Conservation (phyloP, 805 yeast genomes). For the Scheffersomyces amazonensis region DNA sequence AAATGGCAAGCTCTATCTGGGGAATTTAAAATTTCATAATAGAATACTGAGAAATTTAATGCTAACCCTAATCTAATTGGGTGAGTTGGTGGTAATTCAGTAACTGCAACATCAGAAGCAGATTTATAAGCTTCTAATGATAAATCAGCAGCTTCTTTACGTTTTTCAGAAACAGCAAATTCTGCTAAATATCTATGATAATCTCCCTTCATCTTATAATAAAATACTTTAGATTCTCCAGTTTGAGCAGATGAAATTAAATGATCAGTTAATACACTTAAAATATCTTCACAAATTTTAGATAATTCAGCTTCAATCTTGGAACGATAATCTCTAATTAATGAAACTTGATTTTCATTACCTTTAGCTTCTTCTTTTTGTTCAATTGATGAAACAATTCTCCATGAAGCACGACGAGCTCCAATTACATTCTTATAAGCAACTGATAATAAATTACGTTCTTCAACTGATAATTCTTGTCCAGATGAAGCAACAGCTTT, state of each 20-base stretch:
- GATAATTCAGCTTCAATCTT: slow-evolving; percentile 92
- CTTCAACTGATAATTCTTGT: slow-evolving; percentile 94
- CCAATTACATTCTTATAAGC: slow-evolving; percentile 99
- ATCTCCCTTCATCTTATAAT: slow-evolving; percentile 99
- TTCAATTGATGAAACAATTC: slow-evolving; percentile 96
- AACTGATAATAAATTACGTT: slow-evolving; percentile 93
- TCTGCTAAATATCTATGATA: slow-evolving; percentile 99
- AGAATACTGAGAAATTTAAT: slow-evolving; percentile 94
- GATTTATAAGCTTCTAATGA: slow-evolving; percentile 93
- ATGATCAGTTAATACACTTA: slow-evolving; percentile 82
- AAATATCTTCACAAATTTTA: slow-evolving; percentile 90
- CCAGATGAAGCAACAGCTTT: slow-evolving; percentile 95
- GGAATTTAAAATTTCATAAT: slow-evolving; percentile 96
- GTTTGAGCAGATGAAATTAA: slow-evolving; percentile 92
- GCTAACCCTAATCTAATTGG: slow-evolving; percentile 98
- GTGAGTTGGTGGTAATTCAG: slow-evolving; percentile 97
- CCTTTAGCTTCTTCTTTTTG: slow-evolving; percentile 98
- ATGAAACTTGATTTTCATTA: slow-evolving; percentile 81
- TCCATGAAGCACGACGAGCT: slow-evolving; percentile 99
- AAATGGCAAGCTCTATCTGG: slow-evolving; percentile 99
- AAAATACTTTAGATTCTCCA: slow-evolving; percentile 97
- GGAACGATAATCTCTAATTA: slow-evolving; percentile 91
- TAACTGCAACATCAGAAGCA: slow-evolving; percentile 95
- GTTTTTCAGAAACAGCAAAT: slow-evolving; percentile 86
- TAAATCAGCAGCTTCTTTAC: slow-evolving; percentile 87